Conservation (phyloP, 345 rosid genomes). For the Pugionium cornutum region DNA sequence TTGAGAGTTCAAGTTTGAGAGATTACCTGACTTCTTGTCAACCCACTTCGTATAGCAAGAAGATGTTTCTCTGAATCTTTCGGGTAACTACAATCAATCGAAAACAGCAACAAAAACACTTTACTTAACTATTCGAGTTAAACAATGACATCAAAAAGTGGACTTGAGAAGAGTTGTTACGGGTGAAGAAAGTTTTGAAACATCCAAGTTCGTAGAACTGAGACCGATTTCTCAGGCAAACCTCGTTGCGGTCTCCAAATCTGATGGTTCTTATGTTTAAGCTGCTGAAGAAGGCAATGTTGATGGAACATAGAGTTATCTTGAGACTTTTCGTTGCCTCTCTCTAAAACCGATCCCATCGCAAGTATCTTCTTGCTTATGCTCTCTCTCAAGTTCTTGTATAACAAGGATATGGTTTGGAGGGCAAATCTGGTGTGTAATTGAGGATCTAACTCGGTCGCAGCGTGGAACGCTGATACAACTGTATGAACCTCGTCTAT, state of each 20-base stretch:
- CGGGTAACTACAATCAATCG: slow-evolving; percentile 60
- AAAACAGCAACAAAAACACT: background rate
- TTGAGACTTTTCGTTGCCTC: slow-evolving; percentile 49
- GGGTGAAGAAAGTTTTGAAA: slow-evolving; percentile 99
- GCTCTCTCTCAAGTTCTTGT: slow-evolving; percentile 76
- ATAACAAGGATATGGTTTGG: slow-evolving; percentile 65
- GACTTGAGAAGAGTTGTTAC: slow-evolving; percentile 45
- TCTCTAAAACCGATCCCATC: slow-evolving; percentile 51
- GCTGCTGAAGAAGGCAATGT: slow-evolving; percentile 82
- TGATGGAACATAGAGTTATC: slow-evolving; percentile 57
- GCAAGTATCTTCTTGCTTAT: slow-evolving; percentile 83
- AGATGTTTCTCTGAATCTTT: slow-evolving; percentile 97
- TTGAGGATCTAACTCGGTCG: slow-evolving; percentile 82
- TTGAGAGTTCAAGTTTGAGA: too few species aligned
- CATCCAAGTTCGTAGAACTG: slow-evolving; percentile 94
- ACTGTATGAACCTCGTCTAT: slow-evolving; percentile 90
- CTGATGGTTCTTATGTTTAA: slow-evolving; percentile 71
- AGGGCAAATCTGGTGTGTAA: slow-evolving; percentile 78
- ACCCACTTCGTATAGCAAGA: slow-evolving; percentile 83
- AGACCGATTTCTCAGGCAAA: slow-evolving; percentile 84
- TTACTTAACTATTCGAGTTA: background rate
- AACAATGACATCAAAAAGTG: background rate
- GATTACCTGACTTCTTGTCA: slow-evolving; percentile 90
- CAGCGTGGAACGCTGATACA: slow-evolving; percentile 92
- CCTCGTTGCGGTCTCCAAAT: slow-evolving; percentile 96